A percentile compares a stretch with the other conserved stretches of the same genome.
These are phyloP conservation scores for Juglanconis sp. DNA, from an alignment of 2,329 filamentous ascomycete species.

Conservation along the genomic window DNA sequence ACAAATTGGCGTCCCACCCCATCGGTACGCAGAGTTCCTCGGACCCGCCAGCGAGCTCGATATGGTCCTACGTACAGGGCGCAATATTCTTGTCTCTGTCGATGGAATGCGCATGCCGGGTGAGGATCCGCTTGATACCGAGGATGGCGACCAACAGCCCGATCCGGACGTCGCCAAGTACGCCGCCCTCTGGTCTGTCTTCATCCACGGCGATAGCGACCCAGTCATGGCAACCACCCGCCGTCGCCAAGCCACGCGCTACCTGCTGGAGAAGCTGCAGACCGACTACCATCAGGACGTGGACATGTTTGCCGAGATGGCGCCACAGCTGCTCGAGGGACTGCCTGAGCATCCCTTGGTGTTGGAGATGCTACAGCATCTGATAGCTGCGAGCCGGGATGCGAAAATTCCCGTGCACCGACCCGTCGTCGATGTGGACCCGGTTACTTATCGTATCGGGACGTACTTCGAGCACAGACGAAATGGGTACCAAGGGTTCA, in stretches of 20 bases:
- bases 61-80: slow-evolving; percentile 58
- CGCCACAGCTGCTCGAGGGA: not conserved
- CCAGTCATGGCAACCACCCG: not conserved
- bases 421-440: not conserved
- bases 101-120: slow-evolving; percentile 33
- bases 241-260: slow-evolving; percentile 8
- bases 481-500: slow-evolving; percentile 59
- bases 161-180: slow-evolving; percentile 19
- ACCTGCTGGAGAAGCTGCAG: slow-evolving; percentile 13
- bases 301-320: not conserved
- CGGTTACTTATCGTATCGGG: slow-evolving; percentile 46
- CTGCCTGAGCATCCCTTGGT: not conserved
- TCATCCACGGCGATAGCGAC: slow-evolving; percentile 13
- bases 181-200: slow-evolving; percentile 16
- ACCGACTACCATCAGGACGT: slow-evolving; percentile 19
- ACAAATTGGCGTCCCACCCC: not conserved
- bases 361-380: not conserved
- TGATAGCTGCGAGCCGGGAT: not conserved
- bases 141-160: not conserved
- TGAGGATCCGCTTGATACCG: not conserved
- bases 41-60: slow-evolving; percentile 48
- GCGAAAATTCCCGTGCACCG: not conserved
- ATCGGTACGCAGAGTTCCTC: slow-evolving; percentile 36
- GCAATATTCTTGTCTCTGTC: slow-evolving; percentile 62
- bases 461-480: slow-evolving; percentile 59